Base-by-base conservation (phyloP, 257 asterid genomes). In the Agastache rugosa region DNA sequence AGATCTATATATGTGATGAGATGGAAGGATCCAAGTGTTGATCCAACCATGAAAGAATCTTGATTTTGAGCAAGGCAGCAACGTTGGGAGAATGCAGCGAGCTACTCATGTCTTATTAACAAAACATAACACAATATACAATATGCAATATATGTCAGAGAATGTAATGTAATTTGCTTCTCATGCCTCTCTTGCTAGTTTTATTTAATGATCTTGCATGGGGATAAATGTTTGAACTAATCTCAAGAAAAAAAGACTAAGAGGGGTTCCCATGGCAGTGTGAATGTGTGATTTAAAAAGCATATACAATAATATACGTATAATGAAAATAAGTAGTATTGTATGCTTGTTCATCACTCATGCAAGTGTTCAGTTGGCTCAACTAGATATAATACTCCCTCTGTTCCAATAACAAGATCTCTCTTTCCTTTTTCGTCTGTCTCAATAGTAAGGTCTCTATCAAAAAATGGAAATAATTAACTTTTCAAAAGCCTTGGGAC, bases 41-140 rank as follows among this genome's bases (percentile, higher is more conserved):
- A 42, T 2, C 5, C 31, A 81, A 90, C 96, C 96, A 83, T 63
- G 96, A 83, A 72, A 88, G 82, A 69, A 85, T 82, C 87, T 87
- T 90, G 94, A 90, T 90, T 69, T 90, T 82, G 60, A 88, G 89
- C 22, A 90, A 72, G 71, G 92, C 94, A 44, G 84, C 74, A 31
- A 90, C 87, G 55, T 86, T 88, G 29, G 96, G 90, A 14, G 41
- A 59, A 27, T 59, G 64, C 64, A 59, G 31, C 6, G 20, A 53
- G 27, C 27, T 53, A 19, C 27, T 54, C 60, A 54, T 54, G 60
- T 54, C 27, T 54, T 20, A 54, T 20, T 54, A 20, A 54, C 23
- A 44, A 2, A 54, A 54, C 31, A 54, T 10, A 54, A 39, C 44
- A 31, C 35, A 31, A 8, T 39, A 39, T 10, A 39, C 11, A 39